phyloP scores from a whole-genome alignment of 306 rosid genomes.

The Vigna reflexopilosa region DNA sequence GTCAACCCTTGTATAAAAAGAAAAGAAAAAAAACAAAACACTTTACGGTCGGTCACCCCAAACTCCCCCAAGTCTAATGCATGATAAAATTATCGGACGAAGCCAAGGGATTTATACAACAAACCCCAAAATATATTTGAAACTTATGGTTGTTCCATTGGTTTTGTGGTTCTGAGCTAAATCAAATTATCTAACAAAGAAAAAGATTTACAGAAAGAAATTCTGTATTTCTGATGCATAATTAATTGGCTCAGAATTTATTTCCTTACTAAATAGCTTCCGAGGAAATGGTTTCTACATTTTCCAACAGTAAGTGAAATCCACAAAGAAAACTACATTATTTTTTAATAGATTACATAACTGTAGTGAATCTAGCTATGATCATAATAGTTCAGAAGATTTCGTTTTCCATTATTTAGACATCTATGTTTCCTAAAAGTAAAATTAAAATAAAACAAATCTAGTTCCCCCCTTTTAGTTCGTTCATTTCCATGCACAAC shows the following conservation, averaged over 20 bases:
- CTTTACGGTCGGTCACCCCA: not conserved
- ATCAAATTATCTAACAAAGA: too few species aligned
- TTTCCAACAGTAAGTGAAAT: conserved; percentile 13
- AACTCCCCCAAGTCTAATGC: not conserved
- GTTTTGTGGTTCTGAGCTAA: too few species aligned
- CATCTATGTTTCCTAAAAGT: conserved; percentile 9
- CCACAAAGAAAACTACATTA: conserved; percentile 13
- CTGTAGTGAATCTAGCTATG: not conserved
- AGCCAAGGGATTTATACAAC: too few species aligned
- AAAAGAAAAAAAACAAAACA: too few species aligned
- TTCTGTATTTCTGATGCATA: too few species aligned
- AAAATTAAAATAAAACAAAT: conserved; percentile 21
- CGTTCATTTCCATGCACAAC: conserved; percentile 58
- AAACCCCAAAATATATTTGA: too few species aligned
- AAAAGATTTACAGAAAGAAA: too few species aligned
- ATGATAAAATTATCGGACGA: too few species aligned
- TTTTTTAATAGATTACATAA: conserved; percentile 9
- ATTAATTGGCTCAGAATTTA: too few species aligned
- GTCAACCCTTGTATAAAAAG: too few species aligned
- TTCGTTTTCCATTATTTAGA: conserved; percentile 24
- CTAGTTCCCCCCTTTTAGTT: conserved; percentile 18
- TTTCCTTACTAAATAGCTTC: too few species aligned
- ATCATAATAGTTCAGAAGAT: conserved; percentile 19
- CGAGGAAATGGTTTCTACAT: not conserved
- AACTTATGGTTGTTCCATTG: too few species aligned